Evolutionary conservation across 495 filamentous ascomycete species (phyloP), one percentile per base, ranked within the genome.

Genomic region (Lophiotrema nucula): DNA sequence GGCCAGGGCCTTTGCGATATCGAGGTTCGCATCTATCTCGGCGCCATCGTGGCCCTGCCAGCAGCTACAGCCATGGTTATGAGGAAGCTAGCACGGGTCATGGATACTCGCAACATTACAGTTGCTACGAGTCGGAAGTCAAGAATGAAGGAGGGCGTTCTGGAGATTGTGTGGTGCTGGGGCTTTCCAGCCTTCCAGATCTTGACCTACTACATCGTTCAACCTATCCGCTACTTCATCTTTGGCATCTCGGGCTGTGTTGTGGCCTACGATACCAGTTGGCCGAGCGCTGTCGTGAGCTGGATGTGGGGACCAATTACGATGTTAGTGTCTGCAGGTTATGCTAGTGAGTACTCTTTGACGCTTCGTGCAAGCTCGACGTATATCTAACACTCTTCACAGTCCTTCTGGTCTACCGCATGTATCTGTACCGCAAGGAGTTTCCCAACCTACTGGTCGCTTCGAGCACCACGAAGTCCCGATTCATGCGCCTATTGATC

Each of bases 1-100:
- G 93, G 93, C 19, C 66, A 73, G 3, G 86, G 83, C 1, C 82
- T 91, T 56, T 98, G 93, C 67, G 93, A 98, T 71, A 68, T 97
- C 23, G 80, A 95, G 69, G 78, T 82, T 47, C 90, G 90, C 65
- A 45, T 91, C 33, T 72, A 85, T 53, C 78, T 85, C 46, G 85
- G 82, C 4, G 71, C 77, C 39, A 81, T 80, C 50, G 77, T 88
- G n/a, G 87, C 79, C 22, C 74, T 83, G 16, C 77, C 89, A n/a
- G 81, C 79, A 24, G 67, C 76, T 62, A 73, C 82, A 61, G 77
- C 77, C 3, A 81, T 83, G 53, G 87, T 96, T 59, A 86, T 95
- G 69, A 82, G 84, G n/a, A 79, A 80, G 41, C 79, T 98, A 10
- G 86, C 89, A 31, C 66, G 66, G 31, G 82, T 84, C 21, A 73